Evolutionary conservation across 164 flowering plant species (phyloP), one percentile per base, ranked within the genome.

Genomic region (Macadamia tetraphylla): DNA sequence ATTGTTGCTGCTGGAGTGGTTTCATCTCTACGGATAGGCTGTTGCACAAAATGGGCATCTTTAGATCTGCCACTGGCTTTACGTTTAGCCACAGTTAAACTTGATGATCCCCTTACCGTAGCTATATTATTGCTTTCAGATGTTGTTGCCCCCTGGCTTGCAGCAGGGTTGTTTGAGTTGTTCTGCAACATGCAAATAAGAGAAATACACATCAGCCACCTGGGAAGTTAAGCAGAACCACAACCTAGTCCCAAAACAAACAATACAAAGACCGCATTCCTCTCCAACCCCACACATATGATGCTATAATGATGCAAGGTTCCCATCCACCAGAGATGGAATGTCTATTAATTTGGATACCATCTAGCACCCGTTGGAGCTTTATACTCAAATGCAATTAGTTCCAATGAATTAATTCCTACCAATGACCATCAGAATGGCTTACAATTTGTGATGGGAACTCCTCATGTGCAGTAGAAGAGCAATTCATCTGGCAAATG

Each of bases 111-210:
- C 23, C 23, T 75, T 67, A 65, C 59, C 56, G 65, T 23, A n/a
- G 79, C 80, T 69, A 83, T 18, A 70, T 84, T 82, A 76, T 81
- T 84, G 81, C 88, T 85, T 74, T 87, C 92, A 9, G 88, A 89
- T 67, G 94, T 80, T 67, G 89, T 80, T 58, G 89, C 81, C 35
- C 88, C 87, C 73, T 81, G 86, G 70, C 81, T 81, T 60, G 79
- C 66, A 23, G 78, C 58, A 53, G 76, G 73, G 63, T 79, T 77
- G 42, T 77, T 80, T 52, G 75, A 67, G 63, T 74, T 82, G 57
- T 66, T 76, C 87, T 88, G 87, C 80, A 75, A 69, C 29, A 69
- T 64, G 51, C 29, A 43, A n/a, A 9, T 15, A 48, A 65, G 48
- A 30, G 11, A 53, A 44, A 69, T 29, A 23, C 23, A 0, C 23